A percentile compares a stretch with the other conserved stretches of the same genome.
Evolutionary conservation across 768 basidiomycete species (phyloP).

Genomic region (Xerocomellus dryophilus): DNA sequence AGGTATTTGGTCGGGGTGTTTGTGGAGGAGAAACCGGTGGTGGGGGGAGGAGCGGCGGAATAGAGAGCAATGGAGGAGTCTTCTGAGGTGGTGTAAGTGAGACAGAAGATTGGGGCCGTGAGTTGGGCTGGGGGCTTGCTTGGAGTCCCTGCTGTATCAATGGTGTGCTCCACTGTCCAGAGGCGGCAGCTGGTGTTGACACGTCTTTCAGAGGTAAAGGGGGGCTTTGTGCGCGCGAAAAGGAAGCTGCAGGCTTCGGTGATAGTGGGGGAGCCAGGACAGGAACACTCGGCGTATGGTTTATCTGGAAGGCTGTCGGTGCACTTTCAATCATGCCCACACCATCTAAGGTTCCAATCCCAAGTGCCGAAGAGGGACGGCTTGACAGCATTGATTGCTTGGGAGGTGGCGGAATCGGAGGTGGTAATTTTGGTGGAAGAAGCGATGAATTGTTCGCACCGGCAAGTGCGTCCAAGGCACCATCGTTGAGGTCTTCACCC

Average conservation of each 20-base stretch:
- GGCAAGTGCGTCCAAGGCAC: slow-evolving; percentile 38
- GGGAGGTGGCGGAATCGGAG: slow-evolving; percentile 41
- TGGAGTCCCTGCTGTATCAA: slow-evolving; percentile 16
- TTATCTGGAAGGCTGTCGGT: background rate
- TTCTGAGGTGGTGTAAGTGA: slow-evolving; percentile 25
- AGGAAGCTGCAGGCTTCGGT: slow-evolving; percentile 29
- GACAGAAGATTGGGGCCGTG: slow-evolving; percentile 19
- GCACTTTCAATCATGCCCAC: background rate
- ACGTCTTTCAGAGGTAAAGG: slow-evolving; percentile 2
- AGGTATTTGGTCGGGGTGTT: slow-evolving; percentile 26
- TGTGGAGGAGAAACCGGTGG: slow-evolving; percentile 31
- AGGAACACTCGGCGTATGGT: slow-evolving; percentile 8
- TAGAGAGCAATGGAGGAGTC: slow-evolving; percentile 21
- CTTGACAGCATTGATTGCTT: slow-evolving; percentile 24
- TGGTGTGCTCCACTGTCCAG: background rate
- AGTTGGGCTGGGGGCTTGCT: slow-evolving; percentile 17
- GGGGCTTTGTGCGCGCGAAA: slow-evolving; percentile 16
- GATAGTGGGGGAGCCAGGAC: slow-evolving; percentile 25
- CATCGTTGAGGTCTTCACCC: slow-evolving; percentile 33
- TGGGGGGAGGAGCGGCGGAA: slow-evolving; percentile 31
- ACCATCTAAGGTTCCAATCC: background rate
- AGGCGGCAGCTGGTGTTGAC: background rate
- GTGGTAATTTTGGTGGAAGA: slow-evolving; percentile 44
- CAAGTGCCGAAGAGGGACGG: slow-evolving; percentile 9
- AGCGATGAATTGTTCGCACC: slow-evolving; percentile 42